Evolutionary conservation across 202 grass and related monocot genomes (phyloP).

Genomic region (Eragrostis tef): DNA sequence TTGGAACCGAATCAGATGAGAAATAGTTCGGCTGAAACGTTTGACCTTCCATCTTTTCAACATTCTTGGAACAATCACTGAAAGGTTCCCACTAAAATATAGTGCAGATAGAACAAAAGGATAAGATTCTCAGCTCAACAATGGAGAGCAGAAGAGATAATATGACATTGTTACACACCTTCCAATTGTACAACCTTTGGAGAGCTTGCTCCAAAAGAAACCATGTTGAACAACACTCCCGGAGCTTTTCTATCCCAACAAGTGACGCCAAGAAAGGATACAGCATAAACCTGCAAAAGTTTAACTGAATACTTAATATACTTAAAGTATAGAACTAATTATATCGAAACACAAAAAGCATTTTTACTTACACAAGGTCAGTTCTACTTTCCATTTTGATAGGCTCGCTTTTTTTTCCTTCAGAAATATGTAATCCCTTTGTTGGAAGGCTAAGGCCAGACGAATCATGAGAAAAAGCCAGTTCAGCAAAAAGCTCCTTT

Average conservation of each 20-base stretch:
- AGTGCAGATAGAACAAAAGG: conserved; percentile 28
- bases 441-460: conserved; percentile 48
- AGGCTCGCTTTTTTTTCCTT: conserved; percentile 53
- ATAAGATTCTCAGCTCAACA: conserved; percentile 21
- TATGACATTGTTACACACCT: conserved; percentile 52
- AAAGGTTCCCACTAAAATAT: conserved; percentile 70
- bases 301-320: conserved; percentile 43
- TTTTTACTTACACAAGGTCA: conserved; percentile 79
- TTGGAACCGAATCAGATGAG: conserved; percentile 58
- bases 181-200: conserved; percentile 82
- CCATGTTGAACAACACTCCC: conserved; percentile 79
- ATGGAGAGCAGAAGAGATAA: conserved; percentile 26
- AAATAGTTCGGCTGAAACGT: conserved; percentile 52
- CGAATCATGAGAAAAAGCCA: conserved; percentile 69
- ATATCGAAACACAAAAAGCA: conserved; percentile 7
- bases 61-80: conserved; percentile 58
- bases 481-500: conserved; percentile 82
- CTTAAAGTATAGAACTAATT: conserved; percentile 22
- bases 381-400: conserved; percentile 71
- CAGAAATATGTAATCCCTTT: conserved; percentile 57
- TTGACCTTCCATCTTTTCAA: conserved; percentile 58
- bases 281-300: conserved; percentile 62
- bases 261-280: conserved; percentile 90
- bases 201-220: conserved; percentile 95
- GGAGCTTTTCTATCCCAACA: conserved; percentile 89